Evolutionary conservation across 805 yeast species (phyloP), one percentile per base, ranked within the genome.

Genomic region (Torulaspora quercuum): DNA sequence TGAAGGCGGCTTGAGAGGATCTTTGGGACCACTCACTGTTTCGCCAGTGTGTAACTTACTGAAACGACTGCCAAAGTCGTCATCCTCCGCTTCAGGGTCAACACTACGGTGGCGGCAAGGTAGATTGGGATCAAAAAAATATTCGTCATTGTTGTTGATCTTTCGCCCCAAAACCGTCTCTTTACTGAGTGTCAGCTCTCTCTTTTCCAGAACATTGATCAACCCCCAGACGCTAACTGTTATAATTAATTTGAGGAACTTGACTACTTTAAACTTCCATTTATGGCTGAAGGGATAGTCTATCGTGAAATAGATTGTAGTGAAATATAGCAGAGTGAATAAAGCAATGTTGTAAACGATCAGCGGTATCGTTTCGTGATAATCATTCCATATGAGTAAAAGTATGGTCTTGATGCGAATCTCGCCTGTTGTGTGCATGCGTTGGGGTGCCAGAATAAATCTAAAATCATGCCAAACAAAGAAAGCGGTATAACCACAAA

Each of bases 161-260:
- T 52, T 53, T 35, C 57, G 47, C 1, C 65, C 65, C n/a, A 60
- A 20, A 9, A 59, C 48, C 1, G 63, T 56, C 22, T 49, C 52
- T 29, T 50, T 54, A 34, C 47, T 52, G 19, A 55, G 26, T 7
- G 39, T 35, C 15, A 47, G 35, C 33, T 57, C 61, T 38, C 58
- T 52, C 29, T 43, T 48, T 29, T 57, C 60, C 14, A 59, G 40
- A 3, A 51, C 52, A 15, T 54, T 53, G 15, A 60, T 48, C n/a
- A 60, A 42, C 6, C 61, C 57, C 65, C 65, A 60, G 7, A 52
- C 43, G 37, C 56, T 60, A 5, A 57, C 57, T 5, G 61, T 55
- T 8, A 60, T 48, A 6, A 58, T 37, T 8, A 60, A 19, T 26
- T 49, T 49, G 11, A 55, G 21, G 17, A 57, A 52, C 14, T 49